These are phyloP conservation scores for Platanthera zijinensis DNA, from an alignment of 106 monocot genomes.

Conservation along the genomic window DNA sequence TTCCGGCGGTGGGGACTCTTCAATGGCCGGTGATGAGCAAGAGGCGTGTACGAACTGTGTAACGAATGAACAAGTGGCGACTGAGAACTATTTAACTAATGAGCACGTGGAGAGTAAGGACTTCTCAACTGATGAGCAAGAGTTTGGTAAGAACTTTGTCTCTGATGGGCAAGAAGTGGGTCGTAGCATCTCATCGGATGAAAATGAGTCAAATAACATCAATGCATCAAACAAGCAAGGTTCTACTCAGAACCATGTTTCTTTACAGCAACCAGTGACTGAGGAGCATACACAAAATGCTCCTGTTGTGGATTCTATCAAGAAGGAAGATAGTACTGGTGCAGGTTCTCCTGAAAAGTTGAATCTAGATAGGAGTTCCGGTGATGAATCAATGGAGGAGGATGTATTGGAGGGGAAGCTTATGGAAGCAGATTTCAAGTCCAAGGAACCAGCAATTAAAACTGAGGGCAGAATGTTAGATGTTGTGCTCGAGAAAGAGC, in stretches of 20 bases:
- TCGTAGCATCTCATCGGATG: background rate
- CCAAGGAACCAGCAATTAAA: slow-evolving; percentile 15
- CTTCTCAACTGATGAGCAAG: too few species aligned
- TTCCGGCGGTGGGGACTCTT: slow-evolving; percentile 34
- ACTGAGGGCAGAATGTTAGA: slow-evolving; percentile 18
- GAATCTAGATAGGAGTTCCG: slow-evolving; percentile 79
- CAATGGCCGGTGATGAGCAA: slow-evolving; percentile 31
- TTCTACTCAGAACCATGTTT: background rate
- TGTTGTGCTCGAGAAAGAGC: slow-evolving; percentile 10
- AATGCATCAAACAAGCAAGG: background rate
- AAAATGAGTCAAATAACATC: background rate
- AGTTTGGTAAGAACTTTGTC: background rate
- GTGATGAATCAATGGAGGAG: slow-evolving; percentile 79
- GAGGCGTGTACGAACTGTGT: background rate
- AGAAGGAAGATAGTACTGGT: slow-evolving; percentile 37
- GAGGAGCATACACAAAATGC: background rate
- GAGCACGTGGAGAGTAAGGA: too few species aligned
- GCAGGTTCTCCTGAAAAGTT: slow-evolving; percentile 49
- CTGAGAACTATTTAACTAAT: background rate
- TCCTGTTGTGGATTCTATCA: slow-evolving; percentile 22
- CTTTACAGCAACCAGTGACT: background rate
- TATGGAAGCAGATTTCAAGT: slow-evolving; percentile 29
- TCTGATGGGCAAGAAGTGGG: background rate
- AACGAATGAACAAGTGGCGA: background rate
- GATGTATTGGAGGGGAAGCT: slow-evolving; percentile 56